A percentile compares a stretch with the other conserved stretches of the same genome.
phyloP scores from a whole-genome alignment of 176 grass and related monocot genomes.

The Hsuehochloa calcarea region DNA sequence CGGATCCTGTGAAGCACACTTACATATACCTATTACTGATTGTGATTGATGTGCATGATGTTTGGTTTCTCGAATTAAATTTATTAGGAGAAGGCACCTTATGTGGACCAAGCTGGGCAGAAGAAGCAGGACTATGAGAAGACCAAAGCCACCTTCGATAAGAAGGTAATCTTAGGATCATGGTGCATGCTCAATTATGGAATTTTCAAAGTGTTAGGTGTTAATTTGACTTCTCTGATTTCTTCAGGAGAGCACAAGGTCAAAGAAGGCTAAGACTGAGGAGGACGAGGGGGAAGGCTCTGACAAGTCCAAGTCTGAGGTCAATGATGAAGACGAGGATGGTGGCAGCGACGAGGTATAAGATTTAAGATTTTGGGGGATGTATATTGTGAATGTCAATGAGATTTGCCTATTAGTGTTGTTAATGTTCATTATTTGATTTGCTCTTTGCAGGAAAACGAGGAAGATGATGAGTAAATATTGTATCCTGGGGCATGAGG shows the following conservation, averaged over 20 bases:
- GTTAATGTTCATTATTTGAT: background rate
- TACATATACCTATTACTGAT: background rate
- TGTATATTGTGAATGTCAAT: background rate
- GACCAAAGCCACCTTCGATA: slow-evolving; percentile 57
- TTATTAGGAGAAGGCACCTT: slow-evolving; percentile 78
- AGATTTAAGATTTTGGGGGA: background rate
- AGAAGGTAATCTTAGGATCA: slow-evolving; percentile 38
- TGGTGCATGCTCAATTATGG: background rate
- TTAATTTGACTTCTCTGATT: background rate
- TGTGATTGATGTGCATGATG: background rate
- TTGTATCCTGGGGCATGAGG: background rate
- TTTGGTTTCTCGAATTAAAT: background rate
- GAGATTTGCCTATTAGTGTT: background rate
- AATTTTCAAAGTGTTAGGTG: background rate
- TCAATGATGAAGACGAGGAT: slow-evolving; percentile 54
- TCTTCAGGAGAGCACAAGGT: slow-evolving; percentile 47
- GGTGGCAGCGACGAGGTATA: slow-evolving; percentile 55
- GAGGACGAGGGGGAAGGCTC: slow-evolving; percentile 55
- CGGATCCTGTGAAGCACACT: background rate
- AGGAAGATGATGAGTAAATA: slow-evolving; percentile 72
- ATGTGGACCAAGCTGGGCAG: slow-evolving; percentile 64
- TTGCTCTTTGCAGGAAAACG: slow-evolving; percentile 46
- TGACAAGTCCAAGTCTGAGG: slow-evolving; percentile 75
- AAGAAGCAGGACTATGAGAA: slow-evolving; percentile 78
- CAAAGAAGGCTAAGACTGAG: slow-evolving; percentile 55